Conservation (phyloP, 805 yeast genomes). For the Pichia pseudocactophila region DNA sequence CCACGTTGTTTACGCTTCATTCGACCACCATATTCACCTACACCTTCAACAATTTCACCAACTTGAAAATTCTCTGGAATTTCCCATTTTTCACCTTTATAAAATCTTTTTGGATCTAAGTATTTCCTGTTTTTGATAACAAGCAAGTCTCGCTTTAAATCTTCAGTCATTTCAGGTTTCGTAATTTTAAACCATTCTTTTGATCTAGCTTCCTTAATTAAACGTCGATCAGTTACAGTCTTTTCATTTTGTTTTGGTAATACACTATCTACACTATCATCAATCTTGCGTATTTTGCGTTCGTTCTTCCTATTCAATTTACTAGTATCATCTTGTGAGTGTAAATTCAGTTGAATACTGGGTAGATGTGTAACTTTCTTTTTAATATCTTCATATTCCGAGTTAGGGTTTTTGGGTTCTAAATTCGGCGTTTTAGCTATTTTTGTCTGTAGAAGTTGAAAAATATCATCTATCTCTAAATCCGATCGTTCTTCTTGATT, state of each 20-base stretch:
- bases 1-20: conserved; percentile 66
- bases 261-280: conserved; percentile 36
- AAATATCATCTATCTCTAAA: conserved; percentile 27
- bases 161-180: conserved; percentile 62
- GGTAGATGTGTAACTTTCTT: conserved; percentile 27
- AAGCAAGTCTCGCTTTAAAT: conserved; percentile 65
- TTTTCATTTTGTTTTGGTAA: conserved; percentile 16
- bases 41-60: conserved; percentile 82
- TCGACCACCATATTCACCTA: conserved; percentile 68
- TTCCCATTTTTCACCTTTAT: conserved; percentile 76
- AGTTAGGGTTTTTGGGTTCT: conserved; percentile 17
- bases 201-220: conserved; percentile 34
- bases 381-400: conserved; percentile 22
- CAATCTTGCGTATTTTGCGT: conserved; percentile 27
- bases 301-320: conserved; percentile 4
- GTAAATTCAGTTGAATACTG: conserved; percentile 28
- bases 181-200: conserved; percentile 76
- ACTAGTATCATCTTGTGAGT: conserved; percentile 6
- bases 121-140: conserved; percentile 81
- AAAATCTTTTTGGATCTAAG: conserved; percentile 91
- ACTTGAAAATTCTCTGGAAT: conserved; percentile 62
- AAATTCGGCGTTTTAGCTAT: neutral
- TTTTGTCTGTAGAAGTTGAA: conserved; percentile 14
- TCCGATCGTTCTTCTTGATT: too few species aligned
- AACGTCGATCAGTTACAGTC: conserved; percentile 12